Evolutionary conservation across 164 flowering plant genomes (phyloP).

Genomic region (Akebia trifoliata): DNA sequence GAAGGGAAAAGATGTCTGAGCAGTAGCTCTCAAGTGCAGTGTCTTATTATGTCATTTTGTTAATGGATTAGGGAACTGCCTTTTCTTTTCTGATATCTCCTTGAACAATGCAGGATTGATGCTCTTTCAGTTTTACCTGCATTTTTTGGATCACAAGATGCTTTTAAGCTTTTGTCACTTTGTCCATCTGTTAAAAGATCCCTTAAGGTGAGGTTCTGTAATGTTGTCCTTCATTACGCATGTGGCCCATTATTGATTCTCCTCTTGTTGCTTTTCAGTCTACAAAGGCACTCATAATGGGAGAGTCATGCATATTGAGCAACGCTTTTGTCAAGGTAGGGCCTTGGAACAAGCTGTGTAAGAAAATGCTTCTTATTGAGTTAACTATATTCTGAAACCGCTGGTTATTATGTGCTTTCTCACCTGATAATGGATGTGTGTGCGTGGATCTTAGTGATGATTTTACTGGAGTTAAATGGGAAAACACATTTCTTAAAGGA

Average conservation of each 20-base stretch:
- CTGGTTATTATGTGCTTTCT: not conserved
- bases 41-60: no score
- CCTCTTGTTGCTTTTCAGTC: conserved; percentile 45
- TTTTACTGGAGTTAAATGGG: not conserved
- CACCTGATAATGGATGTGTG: not conserved
- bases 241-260: conserved; percentile 6
- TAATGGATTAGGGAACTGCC: not conserved
- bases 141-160: conserved; percentile 73
- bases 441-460: not conserved
- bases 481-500: no score
- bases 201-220: conserved; percentile 50
- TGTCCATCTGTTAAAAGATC: conserved; percentile 74
- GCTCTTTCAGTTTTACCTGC: conserved; percentile 78
- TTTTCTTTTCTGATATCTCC: conserved; percentile 11
- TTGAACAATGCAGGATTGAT: conserved; percentile 62
- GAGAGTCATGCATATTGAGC: conserved; percentile 71
- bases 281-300: conserved; percentile 58
- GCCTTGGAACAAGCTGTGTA: not conserved
- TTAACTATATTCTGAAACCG: not conserved
- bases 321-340: conserved; percentile 72
- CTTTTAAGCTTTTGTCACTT: conserved; percentile 63
- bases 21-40: not conserved
- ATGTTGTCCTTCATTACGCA: not conserved
- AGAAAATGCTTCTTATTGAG: not conserved
- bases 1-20: not conserved